These are phyloP conservation scores for Chrysanthemum seticuspe DNA, from an alignment of 129 eudicot genomes.

Conservation along the genomic window DNA sequence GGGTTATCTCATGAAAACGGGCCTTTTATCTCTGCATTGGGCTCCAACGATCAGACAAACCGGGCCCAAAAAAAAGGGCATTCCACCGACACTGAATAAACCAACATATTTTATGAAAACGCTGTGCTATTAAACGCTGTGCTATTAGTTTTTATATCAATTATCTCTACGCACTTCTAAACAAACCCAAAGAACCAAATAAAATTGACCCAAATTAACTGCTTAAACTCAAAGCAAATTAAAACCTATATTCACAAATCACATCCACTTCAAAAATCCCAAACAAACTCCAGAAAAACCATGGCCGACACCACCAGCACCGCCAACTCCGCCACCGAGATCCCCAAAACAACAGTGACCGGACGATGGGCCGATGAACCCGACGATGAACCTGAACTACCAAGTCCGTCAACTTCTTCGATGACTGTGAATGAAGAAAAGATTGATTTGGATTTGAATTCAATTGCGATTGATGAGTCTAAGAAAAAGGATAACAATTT, in stretches of 20 bases:
- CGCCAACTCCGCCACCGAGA: constrained; percentile 8
- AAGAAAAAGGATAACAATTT: constrained; percentile 25
- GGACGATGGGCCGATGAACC: constrained; percentile 59
- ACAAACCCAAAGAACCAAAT: too few species aligned
- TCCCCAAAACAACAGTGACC: constrained; percentile 24
- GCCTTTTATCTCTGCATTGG: too few species aligned
- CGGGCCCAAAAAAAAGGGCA: too few species aligned
- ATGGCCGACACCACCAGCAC: constrained; percentile 30
- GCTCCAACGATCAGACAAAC: too few species aligned
- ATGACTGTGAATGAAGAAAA: not conserved
- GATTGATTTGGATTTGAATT: constrained; percentile 27
- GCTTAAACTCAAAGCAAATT: too few species aligned
- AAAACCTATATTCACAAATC: not conserved
- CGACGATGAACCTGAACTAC: constrained; percentile 35
- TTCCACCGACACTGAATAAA: too few species aligned
- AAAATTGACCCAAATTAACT: too few species aligned
- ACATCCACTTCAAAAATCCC: not conserved
- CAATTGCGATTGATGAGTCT: constrained; percentile 40
- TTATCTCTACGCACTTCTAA: too few species aligned
- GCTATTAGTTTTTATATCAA: too few species aligned
- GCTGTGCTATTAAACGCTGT: too few species aligned
- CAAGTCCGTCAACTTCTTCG: constrained; percentile 20
- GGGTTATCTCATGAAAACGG: too few species aligned
- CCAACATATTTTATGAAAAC: too few species aligned
- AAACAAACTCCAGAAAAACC: not conserved